Evolutionary conservation across 2,329 filamentous ascomycete genomes (phyloP), one percentile per base, ranked within the genome.

Genomic region (Ascochyta fabae): DNA sequence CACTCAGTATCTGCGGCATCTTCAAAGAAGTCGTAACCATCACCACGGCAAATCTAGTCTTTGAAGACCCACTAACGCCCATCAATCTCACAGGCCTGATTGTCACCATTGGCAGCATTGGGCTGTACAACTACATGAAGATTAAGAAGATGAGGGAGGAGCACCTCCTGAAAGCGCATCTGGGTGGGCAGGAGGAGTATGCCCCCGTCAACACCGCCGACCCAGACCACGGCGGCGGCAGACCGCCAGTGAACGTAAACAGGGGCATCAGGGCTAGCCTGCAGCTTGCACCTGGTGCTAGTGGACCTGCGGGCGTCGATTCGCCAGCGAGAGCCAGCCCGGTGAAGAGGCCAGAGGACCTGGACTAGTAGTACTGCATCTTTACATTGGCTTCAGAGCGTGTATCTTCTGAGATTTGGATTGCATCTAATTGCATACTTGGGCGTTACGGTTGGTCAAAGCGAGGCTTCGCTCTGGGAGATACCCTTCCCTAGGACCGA

Each of bases 1-100:
- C 95, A 0, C 83, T 99, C 41, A 96, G 90, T 47, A 97, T 99
- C 66, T 96, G 93, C 60, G 95, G 95, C 58, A 98, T 99, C 59
- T 98, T 99, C 83, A 99, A 99, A 75, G 95, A 99, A 79, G 95
- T 98, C 36, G 88, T 99, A 51, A 99, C 95, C 13, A 98, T 99
- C 69, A 88, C 86, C 36, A 92, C 92, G 0, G 94, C 94, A 0
- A 90, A 92, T 8, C 75, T 96, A 26, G 87, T 96, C 4, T 99
- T 97, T 79, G 85, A 95, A 67, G 95, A 99, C 73, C 86, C 84
- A 44, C 84, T 99, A 41, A 97, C 93, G 0, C 81, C 88, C 0
- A 86, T 99, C 79, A 99, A 99, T 74, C 80, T 97, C 9, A 84
- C 89, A 15, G 95, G 95, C 7, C 81, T 99, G 12, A 71, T 96